Conservation (phyloP, 176 grass and related monocot genomes). For the Raddia guianensis region DNA sequence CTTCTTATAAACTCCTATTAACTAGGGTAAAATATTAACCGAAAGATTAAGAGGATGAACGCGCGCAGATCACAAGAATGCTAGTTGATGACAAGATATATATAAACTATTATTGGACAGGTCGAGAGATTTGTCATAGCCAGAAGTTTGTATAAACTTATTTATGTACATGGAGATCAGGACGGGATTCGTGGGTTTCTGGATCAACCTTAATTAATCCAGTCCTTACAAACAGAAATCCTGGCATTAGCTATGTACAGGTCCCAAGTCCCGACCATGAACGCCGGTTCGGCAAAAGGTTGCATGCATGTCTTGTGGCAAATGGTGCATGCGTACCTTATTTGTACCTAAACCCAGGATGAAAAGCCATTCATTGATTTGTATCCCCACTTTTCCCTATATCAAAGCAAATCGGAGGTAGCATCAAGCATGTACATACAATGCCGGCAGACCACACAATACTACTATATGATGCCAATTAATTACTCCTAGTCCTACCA, state of each 20-base stretch:
- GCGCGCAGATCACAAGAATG: background rate
- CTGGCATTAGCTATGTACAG: background rate
- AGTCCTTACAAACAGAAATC: too few relatives aligned
- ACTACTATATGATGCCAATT: too few relatives aligned
- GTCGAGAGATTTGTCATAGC: background rate
- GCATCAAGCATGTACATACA: background rate
- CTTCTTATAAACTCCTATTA: background rate
- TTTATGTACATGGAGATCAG: background rate
- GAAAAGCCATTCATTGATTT: slow-evolving; percentile 11
- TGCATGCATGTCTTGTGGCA: background rate
- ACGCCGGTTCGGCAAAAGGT: slow-evolving; percentile 31
- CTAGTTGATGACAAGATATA: background rate
- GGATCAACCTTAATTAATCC: background rate
- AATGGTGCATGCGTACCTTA: background rate
- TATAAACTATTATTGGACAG: background rate
- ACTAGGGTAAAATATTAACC: background rate
- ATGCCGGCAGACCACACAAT: background rate
- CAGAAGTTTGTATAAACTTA: background rate
- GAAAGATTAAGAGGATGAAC: background rate
- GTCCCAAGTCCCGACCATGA: background rate
- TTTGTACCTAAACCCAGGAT: background rate
- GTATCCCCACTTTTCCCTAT: background rate
- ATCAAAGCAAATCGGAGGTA: background rate
- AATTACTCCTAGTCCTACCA: background rate
- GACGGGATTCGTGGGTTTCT: background rate